These are phyloP conservation scores for Cercospora citrullina DNA, from an alignment of 2,329 filamentous ascomycete species.

Conservation along the genomic window DNA sequence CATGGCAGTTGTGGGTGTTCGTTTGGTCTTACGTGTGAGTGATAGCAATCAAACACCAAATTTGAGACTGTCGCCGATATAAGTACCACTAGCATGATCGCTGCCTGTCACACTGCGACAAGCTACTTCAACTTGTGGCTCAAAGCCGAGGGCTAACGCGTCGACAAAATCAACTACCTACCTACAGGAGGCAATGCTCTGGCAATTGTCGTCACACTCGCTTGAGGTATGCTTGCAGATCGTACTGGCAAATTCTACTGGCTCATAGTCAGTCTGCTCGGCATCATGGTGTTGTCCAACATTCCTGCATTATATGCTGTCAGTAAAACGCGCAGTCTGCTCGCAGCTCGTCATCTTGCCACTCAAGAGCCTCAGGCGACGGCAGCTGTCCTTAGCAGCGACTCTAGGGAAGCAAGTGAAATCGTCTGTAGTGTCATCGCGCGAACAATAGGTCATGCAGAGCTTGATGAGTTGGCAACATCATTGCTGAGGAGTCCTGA, in stretches of 20 bases:
- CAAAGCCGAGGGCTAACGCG: slow-evolving; percentile 22
- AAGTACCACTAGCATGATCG: slow-evolving; percentile 22
- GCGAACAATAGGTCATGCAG: background rate
- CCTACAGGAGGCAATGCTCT: slow-evolving; percentile 20
- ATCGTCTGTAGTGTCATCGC: background rate
- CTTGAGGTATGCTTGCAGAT: slow-evolving; percentile 20
- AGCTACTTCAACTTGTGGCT: slow-evolving; percentile 25
- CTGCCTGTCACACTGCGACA: slow-evolving; percentile 18
- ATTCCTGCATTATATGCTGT: background rate
- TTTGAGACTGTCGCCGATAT: background rate
- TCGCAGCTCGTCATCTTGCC: background rate
- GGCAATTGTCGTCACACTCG: slow-evolving; percentile 18
- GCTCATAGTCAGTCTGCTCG: slow-evolving; percentile 15
- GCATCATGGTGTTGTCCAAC: slow-evolving; percentile 20
- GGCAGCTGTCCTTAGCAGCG: background rate
- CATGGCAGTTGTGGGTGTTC: slow-evolving; percentile 25
- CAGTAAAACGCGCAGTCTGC: background rate
- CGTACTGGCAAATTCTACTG: slow-evolving; percentile 18
- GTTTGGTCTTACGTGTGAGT: slow-evolving; percentile 16
- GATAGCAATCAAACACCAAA: slow-evolving; percentile 4
- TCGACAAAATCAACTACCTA: slow-evolving; percentile 21
- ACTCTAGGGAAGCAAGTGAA: background rate
- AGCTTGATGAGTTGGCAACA: background rate
- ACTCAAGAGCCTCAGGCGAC: background rate
- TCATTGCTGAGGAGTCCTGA: background rate